These are phyloP conservation scores for Thielaviopsis punctulata DNA, from an alignment of 2,329 filamentous ascomycete species.

Conservation along the genomic window DNA sequence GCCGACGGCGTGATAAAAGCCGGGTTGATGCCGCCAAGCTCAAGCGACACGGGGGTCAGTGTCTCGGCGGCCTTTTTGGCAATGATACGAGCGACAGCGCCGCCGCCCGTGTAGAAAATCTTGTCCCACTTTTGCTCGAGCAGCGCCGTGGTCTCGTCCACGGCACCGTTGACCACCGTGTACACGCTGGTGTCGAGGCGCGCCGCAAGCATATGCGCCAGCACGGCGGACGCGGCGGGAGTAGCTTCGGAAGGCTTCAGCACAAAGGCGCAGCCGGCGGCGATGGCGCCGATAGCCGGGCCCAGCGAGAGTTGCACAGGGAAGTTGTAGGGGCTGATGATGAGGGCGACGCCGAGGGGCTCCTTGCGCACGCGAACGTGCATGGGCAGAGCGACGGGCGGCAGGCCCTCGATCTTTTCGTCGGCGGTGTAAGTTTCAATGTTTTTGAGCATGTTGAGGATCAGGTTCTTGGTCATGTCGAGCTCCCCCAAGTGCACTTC, in stretches of 20 bases:
- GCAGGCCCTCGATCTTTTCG: constrained; percentile 53
- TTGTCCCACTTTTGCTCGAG: constrained; percentile 91
- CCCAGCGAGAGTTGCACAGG: constrained; percentile 66
- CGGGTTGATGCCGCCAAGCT: constrained; percentile 83
- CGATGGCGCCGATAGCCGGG: constrained; percentile 76
- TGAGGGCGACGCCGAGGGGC: constrained; percentile 63
- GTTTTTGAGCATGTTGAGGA: constrained; percentile 60
- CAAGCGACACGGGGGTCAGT: constrained; percentile 72
- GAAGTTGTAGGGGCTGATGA: constrained; percentile 92
- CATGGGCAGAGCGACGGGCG: constrained; percentile 33
- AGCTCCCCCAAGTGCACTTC: constrained; percentile 63
- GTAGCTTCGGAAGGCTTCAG: constrained; percentile 82
- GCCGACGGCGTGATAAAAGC: constrained; percentile 78
- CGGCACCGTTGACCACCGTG: constrained; percentile 59
- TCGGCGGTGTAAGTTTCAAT: constrained; percentile 71
- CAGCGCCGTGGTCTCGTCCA: constrained; percentile 65
- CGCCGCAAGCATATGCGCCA: constrained; percentile 61
- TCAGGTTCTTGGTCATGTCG: constrained; percentile 64
- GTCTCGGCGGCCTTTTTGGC: constrained; percentile 78
- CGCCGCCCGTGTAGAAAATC: constrained; percentile 87
- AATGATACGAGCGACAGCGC: constrained; percentile 67
- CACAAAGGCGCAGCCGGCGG: constrained; percentile 76
- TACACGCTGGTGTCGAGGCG: constrained; percentile 65
- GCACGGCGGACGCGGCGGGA: constrained; percentile 56
- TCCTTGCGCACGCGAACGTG: constrained; percentile 69